Evolutionary conservation across 345 rosid genomes (phyloP).

Genomic region (Salix brachista): DNA sequence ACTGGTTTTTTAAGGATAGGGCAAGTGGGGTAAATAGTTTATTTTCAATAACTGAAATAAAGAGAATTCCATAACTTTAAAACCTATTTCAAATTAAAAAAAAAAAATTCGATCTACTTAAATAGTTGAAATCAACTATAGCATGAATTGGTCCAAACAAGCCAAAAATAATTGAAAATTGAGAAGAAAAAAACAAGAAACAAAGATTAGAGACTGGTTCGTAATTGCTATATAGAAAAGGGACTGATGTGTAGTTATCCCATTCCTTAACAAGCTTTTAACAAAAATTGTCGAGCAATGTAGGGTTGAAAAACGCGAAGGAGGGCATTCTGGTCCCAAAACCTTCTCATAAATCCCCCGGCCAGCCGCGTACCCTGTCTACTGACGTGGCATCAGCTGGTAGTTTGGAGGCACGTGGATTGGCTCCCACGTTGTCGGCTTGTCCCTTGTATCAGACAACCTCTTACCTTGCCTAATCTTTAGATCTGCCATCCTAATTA

Average conservation of each 20-base stretch:
- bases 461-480: background rate
- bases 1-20: no score
- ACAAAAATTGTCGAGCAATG: constrained; percentile 18
- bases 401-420: constrained; percentile 23
- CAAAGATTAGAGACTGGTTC: background rate
- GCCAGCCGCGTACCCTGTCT: constrained; percentile 38
- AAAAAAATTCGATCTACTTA: no score
- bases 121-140: no score
- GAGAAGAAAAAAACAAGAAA: no score
- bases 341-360: constrained; percentile 4
- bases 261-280: background rate
- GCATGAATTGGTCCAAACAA: no score
- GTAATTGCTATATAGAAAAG: background rate
- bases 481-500: background rate
- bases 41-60: no score
- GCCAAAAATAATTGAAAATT: background rate
- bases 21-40: no score
- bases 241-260: background rate
- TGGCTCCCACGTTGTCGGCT: constrained; percentile 34
- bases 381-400: constrained; percentile 29
- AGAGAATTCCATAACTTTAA: no score
- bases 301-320: constrained; percentile 11
- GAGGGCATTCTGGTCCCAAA: background rate
- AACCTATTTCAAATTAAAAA: no score
- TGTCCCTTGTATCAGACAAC: constrained; percentile 23